Base-by-base conservation (phyloP, 2,329 filamentous ascomycete genomes). In the Fusarium anthophilum region DNA sequence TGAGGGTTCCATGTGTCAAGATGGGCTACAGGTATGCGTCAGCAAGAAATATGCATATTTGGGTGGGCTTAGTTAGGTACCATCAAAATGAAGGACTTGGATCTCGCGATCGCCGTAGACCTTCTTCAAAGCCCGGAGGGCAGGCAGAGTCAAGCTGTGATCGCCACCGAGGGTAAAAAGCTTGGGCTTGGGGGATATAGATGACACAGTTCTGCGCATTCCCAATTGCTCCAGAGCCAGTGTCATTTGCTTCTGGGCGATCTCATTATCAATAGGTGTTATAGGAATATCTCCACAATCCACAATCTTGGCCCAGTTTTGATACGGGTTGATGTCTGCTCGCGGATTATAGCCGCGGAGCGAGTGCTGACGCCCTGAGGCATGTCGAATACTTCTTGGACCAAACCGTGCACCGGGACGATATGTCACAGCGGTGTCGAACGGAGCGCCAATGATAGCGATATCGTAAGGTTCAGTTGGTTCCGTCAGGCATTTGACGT, bases 201-300 rank as follows among this genome's bases (percentile, higher is more conserved):
- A 50, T 68, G 80, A 80, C 5, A 77, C 65, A 81, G 86, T 82
- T 15, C 76, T 79, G 4, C 84, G 81, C 45, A 74, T 79, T 28
- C 86, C 87, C 4, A 97, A 90, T 82, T 95, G 92, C 9, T 87
- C 85, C 80, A 94, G 94, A 0, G 93, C 94, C 79, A 92, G 90
- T 28, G 90, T 93, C 94, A 98, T 97, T 83, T 98, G 95, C 44
- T 87, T 86, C 62, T 95, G 85, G 0, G 95, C 95, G 17, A 97
- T 86, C 2, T 86, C 90, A 81, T 98, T 98, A 84, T 98, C 94
- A 75, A 97, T 92, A 0, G 95, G 95, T 1, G 92, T 94, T 74
- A 97, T 87, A 28, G 95, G 94, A 58, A 98, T 94, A 80, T 98
- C 95, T 50, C 95, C 95, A 81, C 95, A 98, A 84, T 98, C 95